These are phyloP conservation scores for Clarireedia monteithiana DNA, from an alignment of 2,329 filamentous ascomycete genomes.

Conservation along the genomic window DNA sequence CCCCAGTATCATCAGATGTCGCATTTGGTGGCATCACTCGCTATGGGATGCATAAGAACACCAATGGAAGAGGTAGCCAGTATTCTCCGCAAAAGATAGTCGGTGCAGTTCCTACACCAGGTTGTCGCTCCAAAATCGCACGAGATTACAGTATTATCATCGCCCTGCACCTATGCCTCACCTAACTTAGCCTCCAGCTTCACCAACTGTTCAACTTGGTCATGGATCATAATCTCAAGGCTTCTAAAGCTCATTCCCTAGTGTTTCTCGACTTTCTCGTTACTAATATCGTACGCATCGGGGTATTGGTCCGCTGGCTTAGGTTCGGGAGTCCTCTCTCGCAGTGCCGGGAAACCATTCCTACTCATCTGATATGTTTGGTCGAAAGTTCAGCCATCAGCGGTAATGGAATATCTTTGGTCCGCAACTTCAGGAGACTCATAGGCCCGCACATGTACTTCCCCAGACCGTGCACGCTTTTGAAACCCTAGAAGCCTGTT, in stretches of 20 bases:
- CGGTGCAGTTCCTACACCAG: neutral
- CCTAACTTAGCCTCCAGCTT: conserved; percentile 17
- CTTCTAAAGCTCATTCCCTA: conserved; percentile 20
- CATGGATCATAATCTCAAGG: conserved; percentile 18
- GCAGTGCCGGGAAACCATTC: conserved; percentile 44
- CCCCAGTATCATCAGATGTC: too few relatives aligned
- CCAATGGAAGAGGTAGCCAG: too few relatives aligned
- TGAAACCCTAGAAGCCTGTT: conserved; percentile 41
- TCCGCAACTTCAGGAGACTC: conserved; percentile 46
- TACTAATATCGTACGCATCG: conserved; percentile 19
- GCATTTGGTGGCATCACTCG: too few relatives aligned
- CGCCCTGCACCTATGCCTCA: conserved; percentile 1
- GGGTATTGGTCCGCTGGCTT: conserved; percentile 9
- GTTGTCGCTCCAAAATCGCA: neutral
- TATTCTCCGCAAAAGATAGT: too few relatives aligned
- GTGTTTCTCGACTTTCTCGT: conserved; percentile 19
- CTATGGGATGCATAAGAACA: too few relatives aligned
- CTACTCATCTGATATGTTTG: conserved; percentile 47
- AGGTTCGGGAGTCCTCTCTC: conserved; percentile 36
- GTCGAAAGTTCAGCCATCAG: conserved; percentile 51
- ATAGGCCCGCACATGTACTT: conserved; percentile 50
- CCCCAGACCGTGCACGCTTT: conserved; percentile 54
- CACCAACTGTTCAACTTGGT: conserved; percentile 19
- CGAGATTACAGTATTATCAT: neutral
- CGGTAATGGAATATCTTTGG: conserved; percentile 54